Base-by-base conservation (phyloP, 1,139 yeast genomes). In the Nakaseomyces uthaithaninus region DNA sequence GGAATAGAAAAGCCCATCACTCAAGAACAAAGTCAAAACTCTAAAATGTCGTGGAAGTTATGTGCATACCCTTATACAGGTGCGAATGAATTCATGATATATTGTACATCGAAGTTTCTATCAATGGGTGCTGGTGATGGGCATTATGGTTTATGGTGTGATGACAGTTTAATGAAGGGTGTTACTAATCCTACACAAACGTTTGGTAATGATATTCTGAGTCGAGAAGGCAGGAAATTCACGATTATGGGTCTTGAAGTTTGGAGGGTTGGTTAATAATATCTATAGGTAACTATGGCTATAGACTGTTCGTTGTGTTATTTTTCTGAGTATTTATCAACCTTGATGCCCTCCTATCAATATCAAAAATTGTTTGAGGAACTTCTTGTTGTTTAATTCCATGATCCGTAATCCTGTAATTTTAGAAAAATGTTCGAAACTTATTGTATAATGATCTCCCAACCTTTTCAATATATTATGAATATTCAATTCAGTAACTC, bases 61-160 rank as follows among this genome's bases (percentile, higher is more conserved):
- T 77, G 79, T 59, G 96, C 94, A 0, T 91, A 76, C 58, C 86
- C 89, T 42, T 85, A 82, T 61, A 86, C 97, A 0, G 95, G 96
- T 0, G 59, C 81, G 35, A 91, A 91, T 57, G 95, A 87, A 57
- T 89, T 80, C 59, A 73, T 85, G 39, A 76, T 91, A 18, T 86
- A 83, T 58, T 85, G 95, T 45, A 84, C 91, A 33, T 76, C 75
- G 44, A 70, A 75, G 22, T 89, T 80, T 54, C 67, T 93, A 33
- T 80, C 95, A 14, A 69, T 91, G 52, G 99, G 98, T 2, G 94
- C 95, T 0, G 95, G 96, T 4, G 78, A 76, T 50, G 97, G 97
- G 2, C 86, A 83, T 54, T 89, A 86, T 61, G 98, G 97, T 1
- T 66, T 93, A 17, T 91, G 94, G 89, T 67, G 89, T 17, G 94